Evolutionary conservation across 2,329 filamentous ascomycete species (phyloP), one percentile per base, ranked within the genome.

Genomic region (Ceratocystis eucalypticola): DNA sequence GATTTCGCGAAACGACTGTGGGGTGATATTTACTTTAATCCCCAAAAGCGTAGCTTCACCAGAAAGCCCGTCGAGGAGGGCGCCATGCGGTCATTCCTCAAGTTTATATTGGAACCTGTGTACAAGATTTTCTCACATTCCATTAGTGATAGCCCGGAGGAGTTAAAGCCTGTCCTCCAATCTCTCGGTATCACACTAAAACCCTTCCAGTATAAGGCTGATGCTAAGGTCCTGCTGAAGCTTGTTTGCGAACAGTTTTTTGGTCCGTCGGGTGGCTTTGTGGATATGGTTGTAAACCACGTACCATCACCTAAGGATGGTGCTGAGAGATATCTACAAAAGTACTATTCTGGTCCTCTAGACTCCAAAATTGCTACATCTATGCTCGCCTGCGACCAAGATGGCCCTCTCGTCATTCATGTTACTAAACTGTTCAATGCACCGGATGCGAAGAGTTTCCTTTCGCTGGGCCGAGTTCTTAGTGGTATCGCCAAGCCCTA

Each of bases 111-210:
- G 61, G 94, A 99, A 74, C 94, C 94, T 20, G 91, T 99, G 71
- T 99, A 99, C 82, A 99, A 99, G 76, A 82, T 99, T 53, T 97
- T 93, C 75, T 93, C 91, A 17, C 91, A 96, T 74, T 95, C 92
- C 3, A 90, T 99, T 72, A 95, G 91, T 73, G 88, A 95, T 74
- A 93, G 86, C 72, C 89, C 93, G 0, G 87, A 90, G 65, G 89
- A 96, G 71, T 78, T 99, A 68, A 91, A 88, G 72, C 82, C 82
- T 61, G 94, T 91, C 0, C 77, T 99, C 67, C 85, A 83, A 20
- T 85, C 84, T 22, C 80, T 99, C 8, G 91, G 91, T 12, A 96
- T 99, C 71, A 77, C 80, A 22, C 78, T 99, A 69, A 99, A 97
- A 77, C 93, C 94, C 2, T 92, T 91, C 6, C 91, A 97, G 74